Percentiles rank a stretch among this genome's conserved stretches.
Evolutionary conservation across 148 eudicot genomes (phyloP).

Genomic region (Rheum nobile): DNA sequence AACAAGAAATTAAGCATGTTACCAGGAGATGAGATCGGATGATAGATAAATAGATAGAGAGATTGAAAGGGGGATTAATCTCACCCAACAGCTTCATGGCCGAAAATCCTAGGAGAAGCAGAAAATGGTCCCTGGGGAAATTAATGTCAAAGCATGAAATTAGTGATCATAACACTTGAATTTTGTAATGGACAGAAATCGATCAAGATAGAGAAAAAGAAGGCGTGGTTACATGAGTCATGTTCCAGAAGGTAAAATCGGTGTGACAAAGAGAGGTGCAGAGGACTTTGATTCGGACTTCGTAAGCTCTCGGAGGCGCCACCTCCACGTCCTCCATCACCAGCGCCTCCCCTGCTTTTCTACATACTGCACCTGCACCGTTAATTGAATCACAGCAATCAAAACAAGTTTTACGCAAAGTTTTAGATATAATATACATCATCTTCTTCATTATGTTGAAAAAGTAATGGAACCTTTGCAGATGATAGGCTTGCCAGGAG

Average conservation of each 20-base stretch:
- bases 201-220: too few relatives aligned
- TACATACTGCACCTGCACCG: conserved; percentile 52
- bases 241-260: conserved; percentile 62
- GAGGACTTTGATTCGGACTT: conserved; percentile 53
- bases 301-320: conserved; percentile 45
- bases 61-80: background rate
- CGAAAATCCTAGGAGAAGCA: conserved; percentile 50
- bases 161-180: too few relatives aligned
- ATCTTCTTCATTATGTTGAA: background rate
- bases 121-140: conserved; percentile 28
- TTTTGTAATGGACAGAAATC: background rate
- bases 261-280: conserved; percentile 70
- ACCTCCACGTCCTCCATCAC: conserved; percentile 59
- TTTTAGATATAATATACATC: too few relatives aligned
- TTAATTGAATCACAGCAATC: background rate
- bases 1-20: background rate
- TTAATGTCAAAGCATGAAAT: background rate
- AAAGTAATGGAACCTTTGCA: conserved; percentile 39
- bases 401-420: too few relatives aligned
- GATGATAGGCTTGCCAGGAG: conserved; percentile 42
- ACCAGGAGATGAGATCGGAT: too few relatives aligned
- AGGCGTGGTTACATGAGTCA: conserved; percentile 24
- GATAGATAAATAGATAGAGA: too few relatives aligned
- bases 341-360: conserved; percentile 45
- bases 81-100: conserved; percentile 77